Base-by-base conservation (phyloP, 306 rosid genomes). In the Crotalaria pallida region DNA sequence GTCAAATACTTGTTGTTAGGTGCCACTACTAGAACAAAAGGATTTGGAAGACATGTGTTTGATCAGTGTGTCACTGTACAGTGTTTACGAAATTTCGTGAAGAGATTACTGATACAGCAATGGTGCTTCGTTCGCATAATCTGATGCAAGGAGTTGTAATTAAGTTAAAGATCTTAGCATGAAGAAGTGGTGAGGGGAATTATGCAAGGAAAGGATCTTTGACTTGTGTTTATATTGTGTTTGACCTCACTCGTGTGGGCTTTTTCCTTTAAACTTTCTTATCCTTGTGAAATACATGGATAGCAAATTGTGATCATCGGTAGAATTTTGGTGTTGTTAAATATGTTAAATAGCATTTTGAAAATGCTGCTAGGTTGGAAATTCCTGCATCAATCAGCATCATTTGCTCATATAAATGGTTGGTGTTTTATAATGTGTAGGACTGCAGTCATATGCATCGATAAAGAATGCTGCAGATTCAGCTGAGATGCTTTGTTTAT, bases 231-330 rank as follows among this genome's bases (percentile, higher is more conserved):
- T 70, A 7, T 55, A 38, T 57, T 45, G 64, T 69, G 66, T 58
- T 80, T 59, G 47, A 27, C 79, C 79, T 67, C 77, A 59, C 79
- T 69, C 79, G 4, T 79, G 74, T 49, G 77, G 63, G 45, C 27
- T 64, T 57, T 79, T 70, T 36, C 50, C 21, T 61, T 52, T 56
- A 56, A 65, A 43, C 61, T 16, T 59, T 59, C 60, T 67, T 60
- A 61, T 70, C 50, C 49, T 50, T 57, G 63, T 62, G 22, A 58
- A 67, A 74, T 55, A 41, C 65, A 18, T 19, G 63, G 63, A 71
- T 50, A 67, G 6, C 58, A 53, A 58, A 33, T 65, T 66, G 56
- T 44, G 64, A 69, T 55, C 22, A 21, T 65, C 61, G 33, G 70
- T 43, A 13, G 45, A 50, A 72, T 60, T 63, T 53, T 22, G 43